phyloP scores from a whole-genome alignment of 73 alveolate genomes.

The Strombidium stylifer region DNA sequence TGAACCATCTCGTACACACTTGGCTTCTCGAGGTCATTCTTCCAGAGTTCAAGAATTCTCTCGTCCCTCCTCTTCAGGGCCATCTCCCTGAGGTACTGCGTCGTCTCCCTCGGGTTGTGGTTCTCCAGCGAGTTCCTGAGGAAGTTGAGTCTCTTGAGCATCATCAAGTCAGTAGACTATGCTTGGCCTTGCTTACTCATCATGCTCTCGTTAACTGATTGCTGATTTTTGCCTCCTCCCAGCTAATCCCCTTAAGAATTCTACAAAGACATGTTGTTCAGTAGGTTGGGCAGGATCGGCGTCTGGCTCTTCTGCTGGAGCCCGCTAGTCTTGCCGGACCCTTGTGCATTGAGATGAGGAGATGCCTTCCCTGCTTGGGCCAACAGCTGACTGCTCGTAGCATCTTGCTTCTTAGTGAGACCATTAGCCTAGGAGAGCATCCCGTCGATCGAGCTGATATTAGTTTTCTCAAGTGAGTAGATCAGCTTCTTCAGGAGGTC shows the following conservation, averaged over 20 bases:
- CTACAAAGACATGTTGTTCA: background rate
- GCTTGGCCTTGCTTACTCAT: background rate
- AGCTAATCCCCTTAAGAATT: too few species aligned
- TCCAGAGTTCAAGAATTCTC: conserved; percentile 21
- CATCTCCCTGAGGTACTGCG: background rate
- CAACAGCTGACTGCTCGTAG: too few species aligned
- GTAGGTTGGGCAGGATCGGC: conserved; percentile 7
- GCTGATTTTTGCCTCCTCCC: too few species aligned
- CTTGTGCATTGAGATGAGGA: too few species aligned
- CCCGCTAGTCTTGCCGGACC: background rate
- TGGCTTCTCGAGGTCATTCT: conserved; percentile 18
- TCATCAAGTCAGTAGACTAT: conserved; percentile 6
- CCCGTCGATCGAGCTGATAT: conserved; percentile 4
- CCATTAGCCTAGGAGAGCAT: too few species aligned
- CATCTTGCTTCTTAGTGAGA: too few species aligned
- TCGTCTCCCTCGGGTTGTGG: conserved; percentile 17
- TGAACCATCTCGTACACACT: conserved; percentile 2
- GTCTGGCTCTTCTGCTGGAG: background rate
- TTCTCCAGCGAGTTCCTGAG: conserved; percentile 11
- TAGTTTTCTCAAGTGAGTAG: conserved; percentile 48
- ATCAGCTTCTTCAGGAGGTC: conserved; percentile 46
- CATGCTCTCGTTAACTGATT: background rate
- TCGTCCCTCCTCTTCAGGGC: conserved; percentile 10
- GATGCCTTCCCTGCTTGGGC: too few species aligned
- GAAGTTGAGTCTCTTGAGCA: conserved; percentile 26